Evolutionary conservation across 2,329 filamentous ascomycete species (phyloP).

Genomic region (Fonsecaea multimorphosa): DNA sequence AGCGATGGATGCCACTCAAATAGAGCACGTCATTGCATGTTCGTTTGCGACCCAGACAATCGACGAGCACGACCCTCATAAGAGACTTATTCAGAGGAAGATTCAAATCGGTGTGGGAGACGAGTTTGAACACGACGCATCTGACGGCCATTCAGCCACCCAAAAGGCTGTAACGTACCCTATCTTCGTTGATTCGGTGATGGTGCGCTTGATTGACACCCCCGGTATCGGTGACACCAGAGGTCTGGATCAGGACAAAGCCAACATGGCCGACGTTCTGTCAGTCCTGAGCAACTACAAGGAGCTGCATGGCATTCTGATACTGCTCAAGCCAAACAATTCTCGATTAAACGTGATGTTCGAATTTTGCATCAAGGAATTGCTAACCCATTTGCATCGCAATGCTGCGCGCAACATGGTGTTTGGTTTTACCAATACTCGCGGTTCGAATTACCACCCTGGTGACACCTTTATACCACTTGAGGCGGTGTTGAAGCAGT

Average conservation of each 20-base stretch:
- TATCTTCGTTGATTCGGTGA: slow-evolving; percentile 41
- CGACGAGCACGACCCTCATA: slow-evolving; percentile 38
- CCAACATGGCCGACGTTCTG: slow-evolving; percentile 52
- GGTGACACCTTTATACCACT: slow-evolving; percentile 51
- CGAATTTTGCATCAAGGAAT: slow-evolving; percentile 50
- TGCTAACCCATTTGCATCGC: slow-evolving; percentile 50
- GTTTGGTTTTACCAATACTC: slow-evolving; percentile 54
- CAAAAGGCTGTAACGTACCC: slow-evolving; percentile 47
- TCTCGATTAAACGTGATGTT: slow-evolving; percentile 49
- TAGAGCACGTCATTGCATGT: slow-evolving; percentile 50
- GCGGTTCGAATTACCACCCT: slow-evolving; percentile 50
- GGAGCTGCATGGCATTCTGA: slow-evolving; percentile 51
- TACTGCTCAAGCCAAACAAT: slow-evolving; percentile 52
- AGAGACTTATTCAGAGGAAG: slow-evolving; percentile 41
- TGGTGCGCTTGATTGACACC: slow-evolving; percentile 52
- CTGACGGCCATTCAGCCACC: slow-evolving; percentile 47
- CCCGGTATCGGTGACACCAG: slow-evolving; percentile 53
- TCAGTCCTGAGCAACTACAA: slow-evolving; percentile 45
- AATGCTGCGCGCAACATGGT: slow-evolving; percentile 50
- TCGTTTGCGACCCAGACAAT: slow-evolving; percentile 48
- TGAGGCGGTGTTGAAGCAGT: slow-evolving; percentile 41
- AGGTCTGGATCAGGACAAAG: slow-evolving; percentile 46
- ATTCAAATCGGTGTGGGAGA: slow-evolving; percentile 44
- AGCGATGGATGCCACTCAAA: slow-evolving; percentile 42
- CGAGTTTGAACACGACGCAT: slow-evolving; percentile 44